Evolutionary conservation across 1,139 yeast species (phyloP).

Genomic region (Saccharomyces hybrid): DNA sequence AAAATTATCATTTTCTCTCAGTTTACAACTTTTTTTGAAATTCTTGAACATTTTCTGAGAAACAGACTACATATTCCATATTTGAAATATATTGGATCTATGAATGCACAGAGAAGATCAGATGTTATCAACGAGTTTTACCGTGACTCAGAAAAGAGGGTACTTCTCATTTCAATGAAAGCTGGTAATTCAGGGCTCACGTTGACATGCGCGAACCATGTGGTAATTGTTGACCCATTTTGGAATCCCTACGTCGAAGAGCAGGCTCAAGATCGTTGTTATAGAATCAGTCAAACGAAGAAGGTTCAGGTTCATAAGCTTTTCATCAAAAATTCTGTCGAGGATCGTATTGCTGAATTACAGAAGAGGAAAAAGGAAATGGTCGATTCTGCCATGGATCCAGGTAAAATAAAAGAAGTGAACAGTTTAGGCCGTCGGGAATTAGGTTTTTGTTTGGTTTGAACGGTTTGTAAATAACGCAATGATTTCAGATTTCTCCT

Average conservation of each 20-base stretch:
- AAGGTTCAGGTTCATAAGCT: conserved; percentile 70
- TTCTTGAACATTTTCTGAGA: conserved; percentile 52
- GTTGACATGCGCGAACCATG: conserved; percentile 87
- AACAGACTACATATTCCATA: conserved; percentile 39
- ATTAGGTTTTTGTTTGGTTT: conserved; percentile 73
- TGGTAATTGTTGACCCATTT: conserved; percentile 83
- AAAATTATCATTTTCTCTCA: conserved; percentile 77
- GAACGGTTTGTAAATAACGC: conserved; percentile 30
- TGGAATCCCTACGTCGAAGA: conserved; percentile 97
- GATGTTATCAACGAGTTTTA: conserved; percentile 57
- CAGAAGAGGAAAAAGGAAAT: conserved; percentile 68
- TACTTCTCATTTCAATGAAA: conserved; percentile 67
- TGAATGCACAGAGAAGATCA: conserved; percentile 62
- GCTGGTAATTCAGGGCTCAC: conserved; percentile 94
- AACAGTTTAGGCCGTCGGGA: conserved; percentile 63
- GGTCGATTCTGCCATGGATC: conserved; percentile 78
- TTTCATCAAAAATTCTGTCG: conserved; percentile 62
- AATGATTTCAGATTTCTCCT: no score
- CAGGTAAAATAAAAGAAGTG: conserved; percentile 57
- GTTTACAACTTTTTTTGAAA: conserved; percentile 69
- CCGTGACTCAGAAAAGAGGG: conserved; percentile 42
- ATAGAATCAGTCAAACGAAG: conserved; percentile 80
- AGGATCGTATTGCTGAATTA: conserved; percentile 72
- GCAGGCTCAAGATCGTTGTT: conserved; percentile 93
- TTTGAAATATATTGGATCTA: conserved; percentile 73